Percentiles rank a stretch among this genome's conserved stretches.
Conservation (phyloP, 2,329 filamentous ascomycete species). For the Basipetospora sp. region DNA sequence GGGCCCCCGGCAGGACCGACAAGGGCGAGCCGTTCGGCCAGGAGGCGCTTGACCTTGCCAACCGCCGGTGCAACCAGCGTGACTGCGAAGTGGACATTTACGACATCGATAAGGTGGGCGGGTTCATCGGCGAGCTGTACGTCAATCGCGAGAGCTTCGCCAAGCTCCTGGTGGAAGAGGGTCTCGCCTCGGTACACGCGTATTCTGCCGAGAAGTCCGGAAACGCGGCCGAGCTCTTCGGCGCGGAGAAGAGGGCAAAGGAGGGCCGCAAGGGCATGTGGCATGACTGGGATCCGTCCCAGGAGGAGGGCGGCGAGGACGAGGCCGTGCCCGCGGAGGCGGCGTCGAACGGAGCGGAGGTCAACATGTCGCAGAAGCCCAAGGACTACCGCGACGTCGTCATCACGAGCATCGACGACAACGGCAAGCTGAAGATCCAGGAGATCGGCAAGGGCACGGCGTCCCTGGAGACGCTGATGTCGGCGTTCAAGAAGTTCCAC, state of each 20-base stretch:
- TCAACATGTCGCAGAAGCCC: constrained; percentile 34
- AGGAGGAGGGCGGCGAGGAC: constrained; percentile 52
- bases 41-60: constrained; percentile 84
- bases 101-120: constrained; percentile 88
- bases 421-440: constrained; percentile 77
- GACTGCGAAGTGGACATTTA: constrained; percentile 94
- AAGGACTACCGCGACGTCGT: constrained; percentile 84
- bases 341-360: constrained; percentile 35
- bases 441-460: constrained; percentile 76
- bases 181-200: constrained; percentile 76
- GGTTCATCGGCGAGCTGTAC: constrained; percentile 90
- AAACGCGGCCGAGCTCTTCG: constrained; percentile 72
- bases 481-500: constrained; percentile 80
- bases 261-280: constrained; percentile 76
- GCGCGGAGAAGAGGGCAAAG: constrained; percentile 79
- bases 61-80: constrained; percentile 75
- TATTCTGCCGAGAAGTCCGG: constrained; percentile 95
- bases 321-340: constrained; percentile 31
- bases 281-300: constrained; percentile 85
- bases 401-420: constrained; percentile 76
- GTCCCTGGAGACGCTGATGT: constrained; percentile 77
- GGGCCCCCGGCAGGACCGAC: constrained; percentile 57
- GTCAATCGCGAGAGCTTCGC: constrained; percentile 92
- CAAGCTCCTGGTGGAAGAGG: constrained; percentile 84
- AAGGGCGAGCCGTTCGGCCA: constrained; percentile 89